Evolutionary conservation across 441 rosid species (phyloP).

Genomic region (Gossypium lobatum): DNA sequence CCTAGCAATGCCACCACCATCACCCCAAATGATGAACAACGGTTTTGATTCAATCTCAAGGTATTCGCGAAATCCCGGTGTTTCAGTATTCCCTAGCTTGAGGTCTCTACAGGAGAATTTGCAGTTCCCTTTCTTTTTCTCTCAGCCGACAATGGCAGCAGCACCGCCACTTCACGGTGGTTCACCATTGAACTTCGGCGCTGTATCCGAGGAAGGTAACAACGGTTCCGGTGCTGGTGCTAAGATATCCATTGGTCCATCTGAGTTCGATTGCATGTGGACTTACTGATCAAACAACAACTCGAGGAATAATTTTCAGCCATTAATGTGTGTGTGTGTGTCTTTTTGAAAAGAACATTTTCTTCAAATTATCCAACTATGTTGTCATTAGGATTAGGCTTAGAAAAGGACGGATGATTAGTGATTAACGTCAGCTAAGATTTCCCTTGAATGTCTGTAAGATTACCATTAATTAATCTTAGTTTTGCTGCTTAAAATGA

Average conservation of each 20-base stretch:
- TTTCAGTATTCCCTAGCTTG: conserved; percentile 50
- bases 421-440: neutral
- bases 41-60: conserved; percentile 25
- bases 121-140: conserved; percentile 41
- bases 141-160: conserved; percentile 27
- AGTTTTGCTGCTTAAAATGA: neutral
- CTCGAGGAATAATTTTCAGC: neutral
- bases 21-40: conserved; percentile 10
- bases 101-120: conserved; percentile 69
- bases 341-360: neutral
- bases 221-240: conserved; percentile 12
- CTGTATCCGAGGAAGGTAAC: conserved; percentile 26
- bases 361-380: neutral
- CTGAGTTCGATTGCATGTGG: conserved; percentile 79
- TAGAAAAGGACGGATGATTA: neutral
- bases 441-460: neutral
- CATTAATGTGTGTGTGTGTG: neutral
- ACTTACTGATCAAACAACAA: conserved; percentile 24
- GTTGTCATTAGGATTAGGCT: neutral
- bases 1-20: conserved; percentile 19
- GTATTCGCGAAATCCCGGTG: conserved; percentile 28
- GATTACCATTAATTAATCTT: neutral
- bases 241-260: conserved; percentile 34
- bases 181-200: conserved; percentile 34
- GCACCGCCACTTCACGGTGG: conserved; percentile 22